A percentile compares a stretch with the other conserved stretches of the same genome.
These are phyloP conservation scores for Aurinia saxatilis DNA, from an alignment of 345 rosid species.

Conservation along the genomic window DNA sequence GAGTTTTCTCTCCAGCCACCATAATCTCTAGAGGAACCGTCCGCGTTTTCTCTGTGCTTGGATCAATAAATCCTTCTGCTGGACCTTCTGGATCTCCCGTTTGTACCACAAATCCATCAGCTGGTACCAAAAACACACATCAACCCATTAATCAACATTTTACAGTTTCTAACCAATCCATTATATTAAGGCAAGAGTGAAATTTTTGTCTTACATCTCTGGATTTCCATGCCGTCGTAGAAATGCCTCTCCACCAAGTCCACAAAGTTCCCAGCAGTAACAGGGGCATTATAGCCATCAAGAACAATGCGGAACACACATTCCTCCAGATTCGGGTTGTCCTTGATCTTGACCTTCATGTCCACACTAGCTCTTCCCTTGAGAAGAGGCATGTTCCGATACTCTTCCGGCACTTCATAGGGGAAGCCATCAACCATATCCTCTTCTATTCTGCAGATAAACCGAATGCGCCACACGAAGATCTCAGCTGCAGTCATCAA, in stretches of 20 bases:
- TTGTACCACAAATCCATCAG: conserved; percentile 98
- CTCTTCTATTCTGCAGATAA: conserved; percentile 99
- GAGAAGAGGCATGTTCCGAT: conserved; percentile 71
- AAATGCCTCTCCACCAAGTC: conserved; percentile 89
- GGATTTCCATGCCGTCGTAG: conserved; percentile 98
- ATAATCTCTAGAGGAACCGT: conserved; percentile 83
- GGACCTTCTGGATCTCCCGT: conserved; percentile 99
- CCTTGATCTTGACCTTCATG: conserved; percentile 98
- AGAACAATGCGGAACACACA: conserved; percentile 83
- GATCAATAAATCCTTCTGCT: conserved; percentile 91
- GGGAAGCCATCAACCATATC: conserved; percentile 98
- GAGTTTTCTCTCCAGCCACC: conserved; percentile 70
- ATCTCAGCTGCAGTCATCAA: conserved; percentile 99
- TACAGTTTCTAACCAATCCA: background rate
- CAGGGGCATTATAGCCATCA: conserved; percentile 96
- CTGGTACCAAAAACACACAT: conserved; percentile 36
- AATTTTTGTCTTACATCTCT: conserved; percentile 52
- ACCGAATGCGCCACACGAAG: conserved; percentile 97
- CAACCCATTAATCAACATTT: background rate
- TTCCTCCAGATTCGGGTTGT: conserved; percentile 82
- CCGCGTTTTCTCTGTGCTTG: conserved; percentile 84
- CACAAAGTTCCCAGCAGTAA: conserved; percentile 88
- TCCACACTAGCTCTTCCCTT: conserved; percentile 95
- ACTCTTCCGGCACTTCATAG: conserved; percentile 85
- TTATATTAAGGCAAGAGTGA: background rate